Conservation (phyloP, 176 grass and related monocot species). For the Secale cereale region DNA sequence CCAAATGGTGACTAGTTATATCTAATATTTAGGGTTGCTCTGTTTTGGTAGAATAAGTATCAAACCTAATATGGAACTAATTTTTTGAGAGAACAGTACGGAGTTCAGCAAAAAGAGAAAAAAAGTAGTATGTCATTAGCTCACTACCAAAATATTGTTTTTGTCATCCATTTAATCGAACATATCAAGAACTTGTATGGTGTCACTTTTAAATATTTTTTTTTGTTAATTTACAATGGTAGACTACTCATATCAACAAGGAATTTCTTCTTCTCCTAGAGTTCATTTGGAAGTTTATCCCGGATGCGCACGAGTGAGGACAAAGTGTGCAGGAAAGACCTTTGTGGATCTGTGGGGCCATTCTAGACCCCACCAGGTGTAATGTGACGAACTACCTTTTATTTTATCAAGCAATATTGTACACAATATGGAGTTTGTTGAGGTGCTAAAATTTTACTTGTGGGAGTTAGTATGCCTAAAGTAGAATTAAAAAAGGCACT, state of each 20-base stretch:
- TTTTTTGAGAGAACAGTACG: neutral
- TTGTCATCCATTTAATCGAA: neutral
- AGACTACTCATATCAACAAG: too few relatives aligned
- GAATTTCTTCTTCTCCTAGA: too few relatives aligned
- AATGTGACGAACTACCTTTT: too few relatives aligned
- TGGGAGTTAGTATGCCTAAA: neutral
- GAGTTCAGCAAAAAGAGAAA: neutral
- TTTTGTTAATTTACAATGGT: neutral
- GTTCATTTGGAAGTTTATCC: too few relatives aligned
- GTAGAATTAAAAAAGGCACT: neutral
- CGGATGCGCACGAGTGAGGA: too few relatives aligned
- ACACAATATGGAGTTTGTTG: neutral
- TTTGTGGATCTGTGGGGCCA: too few relatives aligned
- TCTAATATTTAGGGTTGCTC: neutral
- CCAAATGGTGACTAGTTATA: neutral
- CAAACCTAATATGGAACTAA: neutral
- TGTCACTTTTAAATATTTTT: neutral
- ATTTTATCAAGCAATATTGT: neutral
- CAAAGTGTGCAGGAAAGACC: too few relatives aligned
- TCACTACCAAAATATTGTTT: neutral
- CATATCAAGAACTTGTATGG: neutral
- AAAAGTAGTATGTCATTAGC: neutral
- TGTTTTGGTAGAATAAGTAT: neutral
- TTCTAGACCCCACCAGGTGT: too few relatives aligned
- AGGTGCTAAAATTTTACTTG: neutral